phyloP scores from a whole-genome alignment of 176 grass and related monocot genomes.

The Elaeis guineensis region DNA sequence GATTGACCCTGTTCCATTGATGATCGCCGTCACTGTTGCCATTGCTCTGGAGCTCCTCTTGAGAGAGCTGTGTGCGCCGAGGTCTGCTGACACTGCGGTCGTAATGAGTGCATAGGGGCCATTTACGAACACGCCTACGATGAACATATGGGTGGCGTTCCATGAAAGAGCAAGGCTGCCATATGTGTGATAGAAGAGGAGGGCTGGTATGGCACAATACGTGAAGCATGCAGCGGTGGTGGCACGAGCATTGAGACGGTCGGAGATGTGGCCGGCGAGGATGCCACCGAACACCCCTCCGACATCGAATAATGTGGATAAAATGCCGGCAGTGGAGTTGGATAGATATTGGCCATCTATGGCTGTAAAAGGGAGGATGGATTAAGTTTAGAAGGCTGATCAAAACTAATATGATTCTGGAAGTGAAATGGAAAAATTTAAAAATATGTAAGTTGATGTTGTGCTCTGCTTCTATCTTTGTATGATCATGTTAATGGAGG shows the following conservation, averaged over 20 bases:
- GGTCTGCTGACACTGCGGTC: slow-evolving; percentile 69
- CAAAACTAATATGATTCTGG: too few relatives aligned
- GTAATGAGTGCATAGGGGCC: slow-evolving; percentile 77
- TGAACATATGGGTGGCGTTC: slow-evolving; percentile 55
- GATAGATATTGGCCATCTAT: slow-evolving; percentile 63
- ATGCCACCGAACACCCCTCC: slow-evolving; percentile 66
- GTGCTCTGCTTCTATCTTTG: too few relatives aligned
- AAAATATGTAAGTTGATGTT: too few relatives aligned
- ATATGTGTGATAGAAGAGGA: slow-evolving; percentile 51
- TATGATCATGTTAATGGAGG: too few relatives aligned
- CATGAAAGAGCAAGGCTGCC: slow-evolving; percentile 49
- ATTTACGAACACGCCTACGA: slow-evolving; percentile 64
- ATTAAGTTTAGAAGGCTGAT: too few relatives aligned
- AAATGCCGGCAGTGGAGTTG: slow-evolving; percentile 29
- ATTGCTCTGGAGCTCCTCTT: slow-evolving; percentile 66
- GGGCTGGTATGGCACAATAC: slow-evolving; percentile 62
- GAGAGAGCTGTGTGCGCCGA: slow-evolving; percentile 77
- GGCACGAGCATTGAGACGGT: slow-evolving; percentile 54
- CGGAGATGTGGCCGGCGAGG: slow-evolving; percentile 80
- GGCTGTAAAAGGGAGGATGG: slow-evolving; percentile 18
- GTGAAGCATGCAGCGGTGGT: slow-evolving; percentile 72
- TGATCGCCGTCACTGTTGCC: slow-evolving; percentile 84
- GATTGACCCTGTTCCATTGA: slow-evolving; percentile 68
- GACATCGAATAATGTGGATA: slow-evolving; percentile 77
- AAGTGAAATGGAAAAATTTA: too few relatives aligned